Evolutionary conservation across 1,284 basidiomycete genomes (phyloP).

Genomic region (Chalciporus sp.): DNA sequence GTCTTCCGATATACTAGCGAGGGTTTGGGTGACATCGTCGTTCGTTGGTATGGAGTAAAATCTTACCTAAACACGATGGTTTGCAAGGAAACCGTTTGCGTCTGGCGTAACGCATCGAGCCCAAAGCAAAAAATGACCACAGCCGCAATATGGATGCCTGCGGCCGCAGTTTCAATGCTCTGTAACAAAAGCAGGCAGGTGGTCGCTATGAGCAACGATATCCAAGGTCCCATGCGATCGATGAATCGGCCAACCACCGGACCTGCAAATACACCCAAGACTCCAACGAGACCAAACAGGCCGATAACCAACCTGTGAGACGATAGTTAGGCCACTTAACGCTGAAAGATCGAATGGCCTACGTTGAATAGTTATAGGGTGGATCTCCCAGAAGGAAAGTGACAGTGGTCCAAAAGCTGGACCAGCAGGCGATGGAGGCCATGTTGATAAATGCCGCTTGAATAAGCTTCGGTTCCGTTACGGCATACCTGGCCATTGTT

Average conservation of each 20-base stretch:
- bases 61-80: constrained; percentile 41
- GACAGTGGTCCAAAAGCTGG: constrained; percentile 69
- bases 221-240: constrained; percentile 68
- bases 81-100: constrained; percentile 41
- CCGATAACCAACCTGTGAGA: constrained; percentile 61
- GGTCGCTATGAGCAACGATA: constrained; percentile 56
- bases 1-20: constrained; percentile 50
- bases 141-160: constrained; percentile 59
- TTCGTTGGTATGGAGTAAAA: background rate
- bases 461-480: constrained; percentile 72
- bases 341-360: constrained; percentile 23
- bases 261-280: constrained; percentile 62
- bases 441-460: constrained; percentile 63
- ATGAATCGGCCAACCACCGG: constrained; percentile 64
- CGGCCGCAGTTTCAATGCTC: constrained; percentile 58
- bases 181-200: constrained; percentile 45
- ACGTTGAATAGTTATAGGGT: constrained; percentile 71
- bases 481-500: constrained; percentile 66
- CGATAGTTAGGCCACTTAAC: constrained; percentile 3
- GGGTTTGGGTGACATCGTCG: constrained; percentile 1
- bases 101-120: constrained; percentile 48
- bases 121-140: constrained; percentile 50
- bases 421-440: constrained; percentile 59
- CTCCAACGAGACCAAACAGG: constrained; percentile 71
- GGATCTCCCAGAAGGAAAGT: constrained; percentile 70